Percentiles rank a stretch among this genome's conserved stretches.
phyloP scores from a whole-genome alignment of 1,284 basidiomycete species.

The Xerocomus nothofagi region DNA sequence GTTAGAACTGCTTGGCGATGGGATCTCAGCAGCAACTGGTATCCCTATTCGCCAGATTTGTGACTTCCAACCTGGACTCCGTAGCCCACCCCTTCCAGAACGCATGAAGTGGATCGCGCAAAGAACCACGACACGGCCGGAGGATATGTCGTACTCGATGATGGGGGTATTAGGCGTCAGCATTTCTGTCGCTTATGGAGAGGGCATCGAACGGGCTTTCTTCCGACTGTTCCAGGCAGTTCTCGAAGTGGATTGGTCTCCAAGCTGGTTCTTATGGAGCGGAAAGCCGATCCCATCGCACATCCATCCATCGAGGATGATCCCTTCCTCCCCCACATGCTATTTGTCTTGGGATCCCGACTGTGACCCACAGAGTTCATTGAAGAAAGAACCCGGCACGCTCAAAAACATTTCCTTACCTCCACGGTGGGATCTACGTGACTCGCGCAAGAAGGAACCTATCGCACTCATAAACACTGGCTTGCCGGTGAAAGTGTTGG shows the following conservation, averaged over 20 bases:
- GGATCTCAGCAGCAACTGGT: background rate
- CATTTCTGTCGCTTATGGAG: constrained; percentile 10
- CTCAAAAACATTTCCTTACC: too few relatives aligned
- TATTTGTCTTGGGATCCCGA: background rate
- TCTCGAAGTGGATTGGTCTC: constrained; percentile 2
- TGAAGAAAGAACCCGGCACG: background rate
- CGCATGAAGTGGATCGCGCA: constrained; percentile 3
- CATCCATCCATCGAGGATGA: constrained; percentile 4
- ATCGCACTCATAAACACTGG: background rate
- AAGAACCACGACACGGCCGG: constrained; percentile 6
- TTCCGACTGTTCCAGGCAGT: constrained; percentile 6
- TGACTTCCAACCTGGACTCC: background rate
- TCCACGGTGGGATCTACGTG: too few relatives aligned
- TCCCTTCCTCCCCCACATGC: constrained; percentile 9
- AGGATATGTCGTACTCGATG: constrained; percentile 12
- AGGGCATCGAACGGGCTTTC: constrained; percentile 10
- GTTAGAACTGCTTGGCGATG: background rate
- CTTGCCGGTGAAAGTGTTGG: background rate
- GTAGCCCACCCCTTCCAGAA: background rate
- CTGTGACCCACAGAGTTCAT: background rate
- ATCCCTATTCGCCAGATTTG: background rate
- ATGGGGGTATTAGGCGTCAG: constrained; percentile 8
- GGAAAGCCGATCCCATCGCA: background rate
- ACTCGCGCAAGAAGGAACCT: background rate
- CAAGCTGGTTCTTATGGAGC: constrained; percentile 4